Evolutionary conservation across 441 rosid species (phyloP).

Genomic region (Pelargonium australe): DNA sequence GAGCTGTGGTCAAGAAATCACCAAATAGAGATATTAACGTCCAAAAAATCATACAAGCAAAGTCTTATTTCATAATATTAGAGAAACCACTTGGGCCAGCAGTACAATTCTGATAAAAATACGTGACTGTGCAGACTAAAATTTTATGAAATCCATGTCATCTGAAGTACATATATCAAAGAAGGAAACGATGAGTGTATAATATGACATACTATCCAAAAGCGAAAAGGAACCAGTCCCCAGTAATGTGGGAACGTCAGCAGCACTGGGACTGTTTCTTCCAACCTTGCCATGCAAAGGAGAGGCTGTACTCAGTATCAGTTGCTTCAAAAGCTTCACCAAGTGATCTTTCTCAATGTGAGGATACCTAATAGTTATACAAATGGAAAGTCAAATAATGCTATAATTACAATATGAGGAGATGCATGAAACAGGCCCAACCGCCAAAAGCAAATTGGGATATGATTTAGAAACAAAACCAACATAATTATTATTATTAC

Average conservation of each 20-base stretch:
- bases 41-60: neutral
- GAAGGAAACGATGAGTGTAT: slow-evolving; percentile 1
- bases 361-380: slow-evolving; percentile 60
- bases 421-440: slow-evolving; percentile 17
- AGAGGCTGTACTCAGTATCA: slow-evolving; percentile 51
- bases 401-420: slow-evolving; percentile 10
- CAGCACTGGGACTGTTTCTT: slow-evolving; percentile 56
- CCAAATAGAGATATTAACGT: slow-evolving; percentile 1
- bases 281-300: slow-evolving; percentile 41
- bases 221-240: slow-evolving; percentile 90
- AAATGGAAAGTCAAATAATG: slow-evolving; percentile 24
- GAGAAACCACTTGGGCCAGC: slow-evolving; percentile 4
- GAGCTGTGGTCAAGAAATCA: neutral
- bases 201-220: slow-evolving; percentile 69
- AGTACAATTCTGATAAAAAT: neutral
- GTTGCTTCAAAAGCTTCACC: slow-evolving; percentile 90
- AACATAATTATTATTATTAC: neutral
- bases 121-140: neutral
- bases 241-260: slow-evolving; percentile 83
- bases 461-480: slow-evolving; percentile 5
- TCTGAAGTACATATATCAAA: slow-evolving; percentile 2
- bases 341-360: slow-evolving; percentile 84
- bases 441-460: neutral
- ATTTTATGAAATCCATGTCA: neutral
- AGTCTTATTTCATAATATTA: slow-evolving; percentile 1